These are phyloP conservation scores for Ampelomyces quisqualis DNA, from an alignment of 2,329 filamentous ascomycete species.

Conservation along the genomic window DNA sequence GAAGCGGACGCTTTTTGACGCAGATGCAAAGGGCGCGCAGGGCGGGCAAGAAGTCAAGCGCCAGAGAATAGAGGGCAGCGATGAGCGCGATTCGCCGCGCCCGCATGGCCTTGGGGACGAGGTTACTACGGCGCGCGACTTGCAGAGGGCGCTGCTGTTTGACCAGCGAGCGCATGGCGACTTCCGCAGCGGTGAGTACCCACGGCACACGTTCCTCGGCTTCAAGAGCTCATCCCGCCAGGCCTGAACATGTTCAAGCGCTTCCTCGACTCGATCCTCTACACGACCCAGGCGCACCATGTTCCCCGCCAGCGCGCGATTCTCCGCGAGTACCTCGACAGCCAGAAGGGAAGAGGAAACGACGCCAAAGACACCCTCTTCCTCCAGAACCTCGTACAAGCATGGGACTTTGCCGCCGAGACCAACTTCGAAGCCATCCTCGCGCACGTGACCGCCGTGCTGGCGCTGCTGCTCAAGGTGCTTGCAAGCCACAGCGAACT, in stretches of 20 bases:
- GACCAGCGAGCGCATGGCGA: conserved; percentile 36
- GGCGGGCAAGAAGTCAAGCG: conserved; percentile 34
- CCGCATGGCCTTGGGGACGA: conserved; percentile 28
- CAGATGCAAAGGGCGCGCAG: conserved; percentile 23
- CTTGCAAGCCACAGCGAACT: conserved; percentile 74
- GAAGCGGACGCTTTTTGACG: conserved; percentile 39
- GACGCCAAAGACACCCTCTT: conserved; percentile 63
- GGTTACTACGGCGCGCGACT: conserved; percentile 36
- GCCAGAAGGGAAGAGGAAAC: conserved; percentile 52
- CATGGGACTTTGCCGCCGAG: conserved; percentile 80
- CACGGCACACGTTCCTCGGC: too few species aligned
- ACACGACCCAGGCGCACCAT: conserved; percentile 56
- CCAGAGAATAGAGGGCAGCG: conserved; percentile 29
- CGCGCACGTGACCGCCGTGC: conserved; percentile 75
- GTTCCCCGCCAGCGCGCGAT: conserved; percentile 56
- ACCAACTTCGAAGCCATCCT: conserved; percentile 78
- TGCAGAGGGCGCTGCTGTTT: conserved; percentile 42
- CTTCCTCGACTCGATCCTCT: conserved; percentile 64
- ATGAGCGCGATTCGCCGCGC: conserved; percentile 29
- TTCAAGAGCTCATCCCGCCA: conserved; percentile 34
- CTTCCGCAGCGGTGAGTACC: conserved; percentile 32
- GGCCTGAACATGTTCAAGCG: conserved; percentile 69
- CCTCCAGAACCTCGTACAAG: conserved; percentile 78
- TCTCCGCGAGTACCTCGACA: conserved; percentile 68
- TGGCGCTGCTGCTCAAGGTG: conserved; percentile 78